Percentiles rank a stretch among this genome's conserved stretches.
Evolutionary conservation across 148 eudicot species (phyloP).

Genomic region (Chenopodium album): DNA sequence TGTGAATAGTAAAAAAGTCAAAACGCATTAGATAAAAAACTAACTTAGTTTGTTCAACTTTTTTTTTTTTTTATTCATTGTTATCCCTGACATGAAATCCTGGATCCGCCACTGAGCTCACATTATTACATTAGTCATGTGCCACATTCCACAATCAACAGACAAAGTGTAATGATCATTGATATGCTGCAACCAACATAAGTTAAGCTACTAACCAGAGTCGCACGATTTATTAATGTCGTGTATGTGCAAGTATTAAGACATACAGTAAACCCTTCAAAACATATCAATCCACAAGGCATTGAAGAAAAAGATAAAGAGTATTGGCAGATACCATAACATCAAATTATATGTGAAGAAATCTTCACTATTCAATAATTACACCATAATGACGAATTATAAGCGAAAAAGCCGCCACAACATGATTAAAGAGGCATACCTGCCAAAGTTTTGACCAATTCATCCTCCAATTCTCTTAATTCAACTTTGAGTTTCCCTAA

Average conservation of each 20-base stretch:
- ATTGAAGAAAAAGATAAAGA: too few species aligned
- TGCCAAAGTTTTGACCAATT: slow-evolving; percentile 69
- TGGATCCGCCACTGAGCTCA: too few species aligned
- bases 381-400: neutral
- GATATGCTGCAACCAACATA: neutral
- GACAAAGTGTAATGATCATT: neutral
- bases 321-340: too few species aligned
- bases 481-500: slow-evolving; percentile 69
- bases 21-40: too few species aligned
- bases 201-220: neutral
- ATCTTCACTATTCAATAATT: neutral
- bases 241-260: too few species aligned
- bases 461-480: slow-evolving; percentile 67
- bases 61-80: too few species aligned
- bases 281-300: too few species aligned
- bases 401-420: neutral
- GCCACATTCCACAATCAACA: neutral
- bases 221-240: too few species aligned
- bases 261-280: too few species aligned
- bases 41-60: too few species aligned
- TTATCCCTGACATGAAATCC: too few species aligned
- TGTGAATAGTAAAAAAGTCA: too few species aligned
- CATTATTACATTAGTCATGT: neutral
- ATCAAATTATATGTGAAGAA: neutral
- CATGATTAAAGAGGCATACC: slow-evolving; percentile 39